phyloP scores from a whole-genome alignment of 1,284 basidiomycete species.

The Malassezia brasiliensis region DNA sequence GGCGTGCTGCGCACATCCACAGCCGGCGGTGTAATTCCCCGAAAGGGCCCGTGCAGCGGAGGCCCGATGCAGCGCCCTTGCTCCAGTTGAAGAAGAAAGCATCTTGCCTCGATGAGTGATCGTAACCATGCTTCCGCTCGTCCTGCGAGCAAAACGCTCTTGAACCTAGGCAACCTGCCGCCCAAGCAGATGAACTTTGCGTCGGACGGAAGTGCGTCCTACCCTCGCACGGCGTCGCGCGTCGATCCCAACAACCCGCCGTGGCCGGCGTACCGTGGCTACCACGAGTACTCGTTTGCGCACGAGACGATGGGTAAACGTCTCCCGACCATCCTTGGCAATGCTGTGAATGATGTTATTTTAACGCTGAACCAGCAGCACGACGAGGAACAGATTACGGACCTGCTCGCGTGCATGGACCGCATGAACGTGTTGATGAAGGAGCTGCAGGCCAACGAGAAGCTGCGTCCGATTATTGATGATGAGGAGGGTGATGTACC shows the following conservation, averaged over 20 bases:
- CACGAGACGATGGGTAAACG: slow-evolving; percentile 74
- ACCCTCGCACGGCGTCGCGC: slow-evolving; percentile 12
- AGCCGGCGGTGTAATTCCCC: background rate
- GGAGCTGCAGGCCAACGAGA: slow-evolving; percentile 49
- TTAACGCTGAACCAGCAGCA: slow-evolving; percentile 69
- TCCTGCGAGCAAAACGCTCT: slow-evolving; percentile 43
- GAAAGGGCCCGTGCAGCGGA: background rate
- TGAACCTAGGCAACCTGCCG: slow-evolving; percentile 47
- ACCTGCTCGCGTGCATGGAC: slow-evolving; percentile 76
- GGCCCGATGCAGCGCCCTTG: background rate
- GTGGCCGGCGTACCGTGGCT: slow-evolving; percentile 76
- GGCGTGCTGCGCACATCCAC: background rate
- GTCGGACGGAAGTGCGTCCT: slow-evolving; percentile 9
- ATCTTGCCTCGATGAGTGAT: slow-evolving; percentile 23
- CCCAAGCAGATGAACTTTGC: slow-evolving; percentile 42
- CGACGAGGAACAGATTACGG: slow-evolving; percentile 72
- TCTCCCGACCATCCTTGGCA: slow-evolving; percentile 86
- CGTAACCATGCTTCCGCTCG: slow-evolving; percentile 37
- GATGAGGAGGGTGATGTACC: slow-evolving; percentile 88
- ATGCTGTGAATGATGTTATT: slow-evolving; percentile 85
- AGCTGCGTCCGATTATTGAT: slow-evolving; percentile 66
- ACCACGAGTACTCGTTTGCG: slow-evolving; percentile 90
- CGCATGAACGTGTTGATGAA: slow-evolving; percentile 49
- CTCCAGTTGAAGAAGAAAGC: too few species aligned
- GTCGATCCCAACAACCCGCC: slow-evolving; percentile 82